phyloP scores from a whole-genome alignment of 1,284 basidiomycete genomes.

The Microbotryum intermedium region DNA sequence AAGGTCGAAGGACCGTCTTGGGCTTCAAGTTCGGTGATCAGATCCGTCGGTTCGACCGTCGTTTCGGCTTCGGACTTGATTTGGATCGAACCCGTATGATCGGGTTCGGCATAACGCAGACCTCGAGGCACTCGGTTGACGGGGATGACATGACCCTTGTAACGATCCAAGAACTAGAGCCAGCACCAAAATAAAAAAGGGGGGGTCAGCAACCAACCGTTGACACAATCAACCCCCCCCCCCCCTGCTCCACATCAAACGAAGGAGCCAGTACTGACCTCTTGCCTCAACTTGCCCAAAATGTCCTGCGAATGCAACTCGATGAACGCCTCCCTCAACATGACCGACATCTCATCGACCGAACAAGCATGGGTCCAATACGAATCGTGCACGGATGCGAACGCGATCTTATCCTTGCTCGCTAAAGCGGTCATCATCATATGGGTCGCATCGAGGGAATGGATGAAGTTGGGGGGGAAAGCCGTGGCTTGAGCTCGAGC shows the following conservation, averaged over 20 bases:
- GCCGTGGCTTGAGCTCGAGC: constrained; percentile 83
- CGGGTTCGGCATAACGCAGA: constrained; percentile 5
- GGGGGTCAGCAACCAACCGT: background rate
- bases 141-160: constrained; percentile 65
- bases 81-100: constrained; percentile 37
- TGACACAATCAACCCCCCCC: background rate
- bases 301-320: constrained; percentile 82
- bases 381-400: constrained; percentile 95
- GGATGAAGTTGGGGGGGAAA: constrained; percentile 98
- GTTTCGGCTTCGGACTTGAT: constrained; percentile 33
- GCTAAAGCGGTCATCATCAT: constrained; percentile 97
- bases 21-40: constrained; percentile 34
- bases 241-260: background rate
- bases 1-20: constrained; percentile 23
- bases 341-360: constrained; percentile 79
- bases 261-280: constrained; percentile 39
- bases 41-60: constrained; percentile 21
- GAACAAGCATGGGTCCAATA: constrained; percentile 95
- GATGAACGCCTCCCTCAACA: constrained; percentile 90
- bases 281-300: constrained; percentile 46
- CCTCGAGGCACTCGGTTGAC: constrained; percentile 42
- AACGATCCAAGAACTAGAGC: constrained; percentile 69
- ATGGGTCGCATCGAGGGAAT: constrained; percentile 95
- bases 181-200: no score
- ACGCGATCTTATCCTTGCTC: constrained; percentile 65